These are phyloP conservation scores for Pistacia atlantica DNA, from an alignment of 345 rosid genomes.

Conservation along the genomic window DNA sequence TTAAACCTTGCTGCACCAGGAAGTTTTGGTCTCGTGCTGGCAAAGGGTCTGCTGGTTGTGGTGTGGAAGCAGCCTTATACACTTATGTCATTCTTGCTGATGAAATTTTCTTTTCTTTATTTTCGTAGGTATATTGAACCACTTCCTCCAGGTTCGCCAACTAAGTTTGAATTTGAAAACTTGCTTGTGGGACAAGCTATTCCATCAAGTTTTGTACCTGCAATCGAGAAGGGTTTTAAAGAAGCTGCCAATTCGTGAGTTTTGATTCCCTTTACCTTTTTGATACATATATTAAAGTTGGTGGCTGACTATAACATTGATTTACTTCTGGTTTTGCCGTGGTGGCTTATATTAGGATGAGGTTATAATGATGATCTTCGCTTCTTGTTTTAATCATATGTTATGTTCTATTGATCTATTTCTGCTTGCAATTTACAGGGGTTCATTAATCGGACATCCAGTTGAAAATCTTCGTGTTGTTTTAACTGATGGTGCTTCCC, in stretches of 20 bases:
- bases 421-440: slow-evolving; percentile 50
- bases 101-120: slow-evolving; percentile 13
- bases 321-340: background rate
- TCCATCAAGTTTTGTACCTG: slow-evolving; percentile 92
- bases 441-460: slow-evolving; percentile 95
- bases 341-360: background rate
- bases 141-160: slow-evolving; percentile 58
- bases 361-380: background rate
- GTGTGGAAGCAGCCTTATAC: background rate
- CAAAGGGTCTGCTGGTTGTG: background rate
- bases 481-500: slow-evolving; percentile 93
- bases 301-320: background rate
- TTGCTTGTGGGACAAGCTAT: slow-evolving; percentile 94
- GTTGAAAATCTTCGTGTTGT: slow-evolving; percentile 85
- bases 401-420: background rate
- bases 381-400: background rate
- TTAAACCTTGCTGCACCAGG: background rate
- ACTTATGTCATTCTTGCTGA: background rate
- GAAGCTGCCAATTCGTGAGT: slow-evolving; percentile 99
- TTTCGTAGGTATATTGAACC: slow-evolving; percentile 79
- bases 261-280: slow-evolving; percentile 1
- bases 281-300: background rate
- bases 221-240: slow-evolving; percentile 96
- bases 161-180: slow-evolving; percentile 92
- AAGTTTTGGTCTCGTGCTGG: background rate